A percentile compares a stretch with the other conserved stretches of the same genome.
phyloP scores from a whole-genome alignment of 2,329 filamentous ascomycete species.

The Trichoderma aggressivum region DNA sequence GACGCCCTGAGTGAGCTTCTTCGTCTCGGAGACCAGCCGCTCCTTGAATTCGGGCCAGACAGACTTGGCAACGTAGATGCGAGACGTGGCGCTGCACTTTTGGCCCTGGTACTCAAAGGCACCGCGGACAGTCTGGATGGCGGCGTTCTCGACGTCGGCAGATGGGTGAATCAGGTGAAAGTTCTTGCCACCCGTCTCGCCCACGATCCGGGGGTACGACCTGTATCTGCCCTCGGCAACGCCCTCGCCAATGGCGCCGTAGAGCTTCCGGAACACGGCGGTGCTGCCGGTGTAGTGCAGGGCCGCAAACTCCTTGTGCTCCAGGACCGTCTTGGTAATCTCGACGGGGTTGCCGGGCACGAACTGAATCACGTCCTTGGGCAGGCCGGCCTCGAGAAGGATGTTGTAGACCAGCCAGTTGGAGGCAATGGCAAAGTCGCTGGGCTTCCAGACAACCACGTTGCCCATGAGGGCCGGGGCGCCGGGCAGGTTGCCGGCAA shows the following conservation, averaged over 20 bases:
- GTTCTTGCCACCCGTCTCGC: constrained; percentile 92
- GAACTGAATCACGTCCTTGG: constrained; percentile 88
- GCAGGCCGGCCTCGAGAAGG: constrained; percentile 84
- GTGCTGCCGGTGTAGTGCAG: constrained; percentile 95
- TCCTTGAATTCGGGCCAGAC: constrained; percentile 69
- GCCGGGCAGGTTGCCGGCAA: constrained; percentile 80
- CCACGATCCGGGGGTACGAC: constrained; percentile 83
- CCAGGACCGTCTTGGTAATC: constrained; percentile 73
- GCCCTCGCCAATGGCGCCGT: constrained; percentile 78
- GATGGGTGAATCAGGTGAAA: constrained; percentile 79
- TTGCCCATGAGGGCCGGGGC: constrained; percentile 88
- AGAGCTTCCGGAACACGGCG: constrained; percentile 82
- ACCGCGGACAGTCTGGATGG: constrained; percentile 76
- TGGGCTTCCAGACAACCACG: constrained; percentile 97
- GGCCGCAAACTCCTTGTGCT: constrained; percentile 78
- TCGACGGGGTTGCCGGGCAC: constrained; percentile 83
- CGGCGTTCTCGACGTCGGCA: constrained; percentile 76
- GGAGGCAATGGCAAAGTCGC: constrained; percentile 79
- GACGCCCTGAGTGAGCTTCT: constrained; percentile 66
- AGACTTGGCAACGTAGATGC: constrained; percentile 73
- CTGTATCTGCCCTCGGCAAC: constrained; percentile 78
- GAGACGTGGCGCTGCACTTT: constrained; percentile 84
- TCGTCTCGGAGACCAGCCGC: constrained; percentile 63
- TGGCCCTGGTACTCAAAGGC: constrained; percentile 91
- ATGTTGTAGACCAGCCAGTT: constrained; percentile 91